Conservation (phyloP, 2,329 filamentous ascomycete genomes). For the Botryotinia globosa region DNA sequence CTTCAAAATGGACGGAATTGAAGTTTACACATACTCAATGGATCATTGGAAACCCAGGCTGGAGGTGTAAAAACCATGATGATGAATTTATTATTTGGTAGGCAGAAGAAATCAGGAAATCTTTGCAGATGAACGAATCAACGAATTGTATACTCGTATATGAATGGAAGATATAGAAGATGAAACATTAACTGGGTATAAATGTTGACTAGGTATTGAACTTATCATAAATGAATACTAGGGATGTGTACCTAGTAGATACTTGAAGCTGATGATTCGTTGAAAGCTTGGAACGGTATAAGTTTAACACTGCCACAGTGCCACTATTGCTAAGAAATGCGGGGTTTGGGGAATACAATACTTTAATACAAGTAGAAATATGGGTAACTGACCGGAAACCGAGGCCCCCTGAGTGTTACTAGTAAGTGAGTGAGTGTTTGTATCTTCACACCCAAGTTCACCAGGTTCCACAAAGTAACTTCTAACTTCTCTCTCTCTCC, state of each 20-base stretch:
- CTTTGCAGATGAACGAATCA: neutral
- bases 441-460: too few species aligned
- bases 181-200: neutral
- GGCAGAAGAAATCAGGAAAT: neutral
- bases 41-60: slow-evolving; percentile 58
- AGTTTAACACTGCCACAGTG: neutral
- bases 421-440: neutral
- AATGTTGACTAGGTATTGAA: neutral
- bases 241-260: neutral
- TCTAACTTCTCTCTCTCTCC: too few species aligned
- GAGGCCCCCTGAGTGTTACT: neutral
- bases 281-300: neutral
- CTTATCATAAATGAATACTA: neutral
- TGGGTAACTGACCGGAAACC: neutral
- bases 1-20: neutral
- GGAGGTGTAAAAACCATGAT: slow-evolving; percentile 54
- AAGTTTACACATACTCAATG: slow-evolving; percentile 46
- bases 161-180: neutral
- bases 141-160: neutral
- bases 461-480: too few species aligned
- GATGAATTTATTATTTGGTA: neutral
- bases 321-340: neutral
- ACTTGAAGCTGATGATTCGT: neutral
- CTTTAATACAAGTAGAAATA: neutral
- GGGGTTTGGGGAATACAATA: neutral